Evolutionary conservation across 1,139 yeast genomes (phyloP).

Genomic region (Suhomyces yuchorum): DNA sequence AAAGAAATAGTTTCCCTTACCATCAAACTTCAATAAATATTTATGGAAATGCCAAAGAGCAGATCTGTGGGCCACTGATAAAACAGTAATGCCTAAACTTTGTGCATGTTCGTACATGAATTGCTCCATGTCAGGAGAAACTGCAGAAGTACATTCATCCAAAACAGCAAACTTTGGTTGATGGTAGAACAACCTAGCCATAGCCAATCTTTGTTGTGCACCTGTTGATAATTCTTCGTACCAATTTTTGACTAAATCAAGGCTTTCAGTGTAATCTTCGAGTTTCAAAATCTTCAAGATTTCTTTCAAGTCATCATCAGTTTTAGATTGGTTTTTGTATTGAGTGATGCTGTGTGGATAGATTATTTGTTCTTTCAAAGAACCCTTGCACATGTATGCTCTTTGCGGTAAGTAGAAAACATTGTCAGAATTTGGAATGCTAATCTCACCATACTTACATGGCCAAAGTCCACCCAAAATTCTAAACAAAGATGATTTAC

Average conservation of each 20-base stretch:
- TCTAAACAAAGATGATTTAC: conserved; percentile 88
- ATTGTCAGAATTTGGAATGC: conserved; percentile 67
- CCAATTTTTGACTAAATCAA: conserved; percentile 80
- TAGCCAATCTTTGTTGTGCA: conserved; percentile 90
- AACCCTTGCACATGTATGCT: conserved; percentile 75
- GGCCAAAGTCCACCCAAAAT: conserved; percentile 96
- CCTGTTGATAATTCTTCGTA: conserved; percentile 86
- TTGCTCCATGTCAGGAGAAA: conserved; percentile 87
- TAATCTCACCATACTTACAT: conserved; percentile 61
- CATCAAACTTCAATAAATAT: conserved; percentile 79
- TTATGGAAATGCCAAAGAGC: conserved; percentile 93
- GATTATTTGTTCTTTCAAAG: conserved; percentile 83
- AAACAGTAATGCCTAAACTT: conserved; percentile 72
- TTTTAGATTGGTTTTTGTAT: conserved; percentile 48
- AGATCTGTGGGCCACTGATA: conserved; percentile 91
- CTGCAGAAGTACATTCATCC: conserved; percentile 95
- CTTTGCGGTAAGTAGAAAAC: conserved; percentile 92
- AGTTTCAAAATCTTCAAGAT: conserved; percentile 64
- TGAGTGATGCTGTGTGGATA: conserved; percentile 76
- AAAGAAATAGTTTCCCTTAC: conserved; percentile 75
- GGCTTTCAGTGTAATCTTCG: conserved; percentile 52
- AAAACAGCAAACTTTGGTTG: conserved; percentile 90
- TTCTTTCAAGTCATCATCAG: conserved; percentile 63
- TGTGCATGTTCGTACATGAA: conserved; percentile 88
- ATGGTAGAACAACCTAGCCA: conserved; percentile 91